Conservation (phyloP, 306 rosid genomes). For the Fagus crenata region DNA sequence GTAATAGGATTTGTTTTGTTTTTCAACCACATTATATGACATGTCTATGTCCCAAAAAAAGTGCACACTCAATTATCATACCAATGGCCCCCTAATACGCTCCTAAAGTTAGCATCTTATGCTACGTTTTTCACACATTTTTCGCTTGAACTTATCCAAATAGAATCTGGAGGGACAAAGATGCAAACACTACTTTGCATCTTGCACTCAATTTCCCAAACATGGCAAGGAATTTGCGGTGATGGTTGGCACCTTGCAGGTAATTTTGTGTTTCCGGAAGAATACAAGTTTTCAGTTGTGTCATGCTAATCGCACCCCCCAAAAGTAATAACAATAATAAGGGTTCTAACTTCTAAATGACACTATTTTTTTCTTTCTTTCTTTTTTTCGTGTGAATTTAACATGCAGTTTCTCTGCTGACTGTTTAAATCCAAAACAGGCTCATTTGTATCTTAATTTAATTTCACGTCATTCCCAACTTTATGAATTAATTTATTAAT, state of each 20-base stretch:
- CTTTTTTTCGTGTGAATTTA: no score
- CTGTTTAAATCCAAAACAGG: no score
- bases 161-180: neutral
- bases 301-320: neutral
- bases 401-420: no score
- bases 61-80: neutral
- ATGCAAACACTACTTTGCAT: neutral
- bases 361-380: no score
- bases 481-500: no score
- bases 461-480: no score
- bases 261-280: neutral
- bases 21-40: neutral
- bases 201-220: neutral
- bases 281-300: neutral
- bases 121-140: neutral
- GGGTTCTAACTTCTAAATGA: no score
- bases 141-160: neutral
- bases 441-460: no score
- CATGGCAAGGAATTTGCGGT: neutral
- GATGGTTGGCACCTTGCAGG: neutral
- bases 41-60: neutral
- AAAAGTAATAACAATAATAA: no score
- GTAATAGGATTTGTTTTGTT: neutral
- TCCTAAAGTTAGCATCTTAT: neutral
- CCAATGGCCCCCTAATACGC: neutral